Conservation (phyloP, 768 basidiomycete species). For the Phylloporus sp. region DNA sequence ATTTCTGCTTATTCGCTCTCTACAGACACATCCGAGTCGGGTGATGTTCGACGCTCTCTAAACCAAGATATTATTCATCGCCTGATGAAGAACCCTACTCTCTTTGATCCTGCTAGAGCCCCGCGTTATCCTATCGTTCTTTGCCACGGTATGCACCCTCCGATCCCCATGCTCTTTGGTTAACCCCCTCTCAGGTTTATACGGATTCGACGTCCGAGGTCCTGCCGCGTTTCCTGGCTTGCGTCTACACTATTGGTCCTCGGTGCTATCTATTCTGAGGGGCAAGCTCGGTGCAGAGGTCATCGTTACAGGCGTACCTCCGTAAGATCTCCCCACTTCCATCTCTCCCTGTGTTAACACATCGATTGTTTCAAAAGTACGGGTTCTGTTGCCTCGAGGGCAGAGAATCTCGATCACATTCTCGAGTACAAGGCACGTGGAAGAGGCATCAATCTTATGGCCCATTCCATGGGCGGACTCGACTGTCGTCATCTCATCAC, state of each 20-base stretch:
- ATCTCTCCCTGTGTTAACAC: background rate
- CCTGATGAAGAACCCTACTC: conserved; percentile 69
- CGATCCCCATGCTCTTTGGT: background rate
- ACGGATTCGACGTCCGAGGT: conserved; percentile 91
- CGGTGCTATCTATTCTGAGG: conserved; percentile 75
- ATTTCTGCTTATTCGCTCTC: conserved; percentile 9
- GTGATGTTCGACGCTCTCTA: conserved; percentile 2
- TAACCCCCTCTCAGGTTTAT: conserved; percentile 57
- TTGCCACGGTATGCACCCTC: conserved; percentile 71
- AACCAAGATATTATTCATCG: conserved; percentile 56
- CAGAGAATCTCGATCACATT: conserved; percentile 68
- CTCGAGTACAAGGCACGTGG: conserved; percentile 65
- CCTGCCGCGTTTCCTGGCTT: conserved; percentile 78
- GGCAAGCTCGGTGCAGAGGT: conserved; percentile 87
- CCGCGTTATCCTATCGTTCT: conserved; percentile 91
- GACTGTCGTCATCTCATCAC: conserved; percentile 93
- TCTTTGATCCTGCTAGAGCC: conserved; percentile 72
- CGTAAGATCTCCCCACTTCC: conserved; percentile 46
- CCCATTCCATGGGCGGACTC: conserved; percentile 97
- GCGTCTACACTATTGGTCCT: conserved; percentile 92
- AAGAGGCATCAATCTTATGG: conserved; percentile 86
- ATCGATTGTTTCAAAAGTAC: conserved; percentile 50
- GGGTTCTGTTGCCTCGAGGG: conserved; percentile 81
- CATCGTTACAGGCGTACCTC: conserved; percentile 92
- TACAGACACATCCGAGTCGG: background rate